phyloP scores from a whole-genome alignment of 2,329 filamentous ascomycete genomes.

The Lasiodiplodia theobromae region DNA sequence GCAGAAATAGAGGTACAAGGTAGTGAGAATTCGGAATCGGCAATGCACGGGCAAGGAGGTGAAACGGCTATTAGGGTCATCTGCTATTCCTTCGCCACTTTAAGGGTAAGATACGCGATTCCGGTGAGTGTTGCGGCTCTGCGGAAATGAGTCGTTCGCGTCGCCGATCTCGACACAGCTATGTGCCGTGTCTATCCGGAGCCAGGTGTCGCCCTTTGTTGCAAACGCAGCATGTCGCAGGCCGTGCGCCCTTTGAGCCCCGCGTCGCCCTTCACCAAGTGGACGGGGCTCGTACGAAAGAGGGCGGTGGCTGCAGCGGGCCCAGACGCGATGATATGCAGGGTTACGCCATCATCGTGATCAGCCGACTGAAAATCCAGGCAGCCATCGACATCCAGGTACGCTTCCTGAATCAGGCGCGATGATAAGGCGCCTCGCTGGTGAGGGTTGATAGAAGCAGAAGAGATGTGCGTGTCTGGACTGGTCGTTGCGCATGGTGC shows the following conservation, averaged over 20 bases:
- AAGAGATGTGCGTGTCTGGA: background rate
- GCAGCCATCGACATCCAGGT: background rate
- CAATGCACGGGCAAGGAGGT: constrained; percentile 1
- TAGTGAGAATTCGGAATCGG: background rate
- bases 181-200: background rate
- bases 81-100: background rate
- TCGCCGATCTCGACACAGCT: background rate
- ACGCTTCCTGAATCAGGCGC: background rate
- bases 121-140: constrained; percentile 21
- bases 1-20: background rate
- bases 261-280: background rate
- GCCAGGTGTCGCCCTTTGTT: background rate
- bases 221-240: background rate
- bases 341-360: constrained; percentile 6
- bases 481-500: background rate
- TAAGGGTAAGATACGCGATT: constrained; percentile 6
- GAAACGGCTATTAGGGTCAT: constrained; percentile 7
- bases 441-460: background rate
- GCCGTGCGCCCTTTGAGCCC: background rate
- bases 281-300: background rate
- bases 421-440: background rate
- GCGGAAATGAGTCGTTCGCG: background rate
- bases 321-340: background rate
- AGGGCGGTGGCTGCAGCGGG: background rate
- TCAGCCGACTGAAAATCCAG: constrained; percentile 10